Evolutionary conservation across 1,139 yeast genomes (phyloP).

Genomic region (Magnusiomyces tetraspermus): DNA sequence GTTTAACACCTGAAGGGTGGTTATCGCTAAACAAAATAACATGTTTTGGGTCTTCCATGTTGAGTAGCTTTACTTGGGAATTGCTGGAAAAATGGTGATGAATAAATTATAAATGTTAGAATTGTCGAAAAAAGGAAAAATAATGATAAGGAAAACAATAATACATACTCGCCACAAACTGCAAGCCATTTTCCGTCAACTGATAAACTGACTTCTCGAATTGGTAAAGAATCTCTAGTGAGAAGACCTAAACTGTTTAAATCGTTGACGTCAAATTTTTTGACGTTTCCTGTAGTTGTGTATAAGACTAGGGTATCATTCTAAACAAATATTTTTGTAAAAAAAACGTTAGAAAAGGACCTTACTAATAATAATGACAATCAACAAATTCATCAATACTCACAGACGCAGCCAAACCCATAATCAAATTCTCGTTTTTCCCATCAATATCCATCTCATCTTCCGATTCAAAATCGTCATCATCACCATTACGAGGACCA

Average conservation of each 20-base stretch:
- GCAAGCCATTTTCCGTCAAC: constrained; percentile 63
- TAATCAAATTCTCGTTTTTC: neutral
- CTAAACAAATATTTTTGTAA: constrained; percentile 7
- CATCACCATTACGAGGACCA: constrained; percentile 22
- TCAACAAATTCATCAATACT: too few relatives aligned
- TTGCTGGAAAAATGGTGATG: constrained; percentile 2
- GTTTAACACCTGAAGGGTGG: constrained; percentile 44
- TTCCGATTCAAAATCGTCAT: constrained; percentile 19
- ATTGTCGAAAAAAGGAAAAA: neutral
- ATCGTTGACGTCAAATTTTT: constrained; percentile 25
- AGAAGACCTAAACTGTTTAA: constrained; percentile 22
- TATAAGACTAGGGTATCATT: constrained; percentile 29
- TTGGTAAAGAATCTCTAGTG: constrained; percentile 44
- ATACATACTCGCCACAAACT: constrained; percentile 53
- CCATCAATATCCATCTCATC: constrained; percentile 15
- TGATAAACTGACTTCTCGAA: constrained; percentile 56
- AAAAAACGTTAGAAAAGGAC: too few relatives aligned
- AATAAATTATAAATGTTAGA: neutral
- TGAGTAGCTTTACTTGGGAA: constrained; percentile 7
- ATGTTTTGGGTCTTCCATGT: constrained; percentile 8
- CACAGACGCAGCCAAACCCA: constrained; percentile 6
- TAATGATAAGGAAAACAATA: neutral
- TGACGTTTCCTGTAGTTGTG: constrained; percentile 33
- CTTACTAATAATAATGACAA: too few relatives aligned
- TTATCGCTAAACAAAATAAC: constrained; percentile 25